Evolutionary conservation across 179 eudicot genomes (phyloP).

Genomic region (Beta lomatogona): DNA sequence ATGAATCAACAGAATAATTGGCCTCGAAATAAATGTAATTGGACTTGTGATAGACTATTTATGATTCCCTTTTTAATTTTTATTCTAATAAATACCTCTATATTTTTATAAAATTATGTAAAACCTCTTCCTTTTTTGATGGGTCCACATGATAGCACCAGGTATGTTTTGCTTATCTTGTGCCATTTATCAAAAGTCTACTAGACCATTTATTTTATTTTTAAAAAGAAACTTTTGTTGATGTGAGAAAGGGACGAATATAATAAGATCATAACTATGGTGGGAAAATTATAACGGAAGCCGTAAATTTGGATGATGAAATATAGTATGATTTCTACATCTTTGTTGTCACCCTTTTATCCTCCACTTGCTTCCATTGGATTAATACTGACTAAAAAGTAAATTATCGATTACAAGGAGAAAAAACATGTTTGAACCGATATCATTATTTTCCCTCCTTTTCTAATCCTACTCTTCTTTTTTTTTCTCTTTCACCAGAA

Average conservation of each 20-base stretch:
- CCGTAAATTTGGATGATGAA: neutral
- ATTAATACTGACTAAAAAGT: neutral
- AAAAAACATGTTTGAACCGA: neutral
- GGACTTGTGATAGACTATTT: too few species aligned
- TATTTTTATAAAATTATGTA: too few species aligned
- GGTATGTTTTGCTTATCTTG: neutral
- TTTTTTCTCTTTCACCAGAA: neutral
- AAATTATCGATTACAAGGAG: neutral
- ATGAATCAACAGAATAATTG: too few species aligned
- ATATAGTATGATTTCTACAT: neutral
- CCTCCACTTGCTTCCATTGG: neutral
- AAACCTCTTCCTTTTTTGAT: neutral
- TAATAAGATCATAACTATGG: neutral
- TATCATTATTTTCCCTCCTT: neutral
- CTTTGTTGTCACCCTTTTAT: conserved; percentile 10
- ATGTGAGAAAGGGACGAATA: neutral
- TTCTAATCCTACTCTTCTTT: neutral
- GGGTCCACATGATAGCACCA: conserved; percentile 8
- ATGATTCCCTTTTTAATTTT: neutral
- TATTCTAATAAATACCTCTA: too few species aligned
- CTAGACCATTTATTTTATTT: too few species aligned
- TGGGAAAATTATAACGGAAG: conserved; percentile 8
- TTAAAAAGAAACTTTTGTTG: neutral
- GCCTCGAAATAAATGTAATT: too few species aligned
- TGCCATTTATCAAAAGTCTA: neutral